phyloP scores from a whole-genome alignment of 2,329 filamentous ascomycete species.

The Neospermospora avenae region DNA sequence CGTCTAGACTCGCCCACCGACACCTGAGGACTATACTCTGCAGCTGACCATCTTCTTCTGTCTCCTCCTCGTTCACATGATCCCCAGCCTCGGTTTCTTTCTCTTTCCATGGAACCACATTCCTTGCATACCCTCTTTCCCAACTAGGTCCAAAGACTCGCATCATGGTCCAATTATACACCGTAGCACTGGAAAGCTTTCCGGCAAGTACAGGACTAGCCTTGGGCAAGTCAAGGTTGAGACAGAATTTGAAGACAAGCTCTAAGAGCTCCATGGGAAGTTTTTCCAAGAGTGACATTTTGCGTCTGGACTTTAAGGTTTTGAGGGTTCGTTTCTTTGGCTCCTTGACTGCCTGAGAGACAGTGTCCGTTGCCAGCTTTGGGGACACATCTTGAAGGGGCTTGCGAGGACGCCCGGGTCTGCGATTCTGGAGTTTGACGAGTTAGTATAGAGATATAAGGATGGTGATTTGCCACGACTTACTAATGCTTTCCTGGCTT shows the following conservation, averaged over 20 bases:
- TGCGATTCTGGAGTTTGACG: background rate
- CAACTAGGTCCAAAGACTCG: slow-evolving; percentile 31
- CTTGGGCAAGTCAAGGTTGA: slow-evolving; percentile 32
- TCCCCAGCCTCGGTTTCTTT: background rate
- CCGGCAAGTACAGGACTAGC: slow-evolving; percentile 32
- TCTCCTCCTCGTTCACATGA: background rate
- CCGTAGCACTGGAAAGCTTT: slow-evolving; percentile 29
- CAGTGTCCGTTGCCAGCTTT: background rate
- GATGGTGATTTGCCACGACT: background rate
- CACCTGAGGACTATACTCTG: slow-evolving; percentile 22
- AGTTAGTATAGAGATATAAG: background rate
- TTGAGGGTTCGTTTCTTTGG: slow-evolving; percentile 22
- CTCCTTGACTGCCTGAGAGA: background rate
- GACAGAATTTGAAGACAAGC: slow-evolving; percentile 29
- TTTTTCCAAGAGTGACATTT: slow-evolving; percentile 32
- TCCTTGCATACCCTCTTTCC: slow-evolving; percentile 19
- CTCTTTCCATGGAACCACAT: background rate
- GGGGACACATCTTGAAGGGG: background rate
- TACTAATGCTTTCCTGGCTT: slow-evolving; percentile 27
- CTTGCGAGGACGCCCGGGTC: slow-evolving; percentile 7
- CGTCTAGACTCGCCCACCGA: slow-evolving; percentile 29
- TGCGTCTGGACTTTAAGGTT: slow-evolving; percentile 30
- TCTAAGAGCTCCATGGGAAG: slow-evolving; percentile 34
- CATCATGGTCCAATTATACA: slow-evolving; percentile 28
- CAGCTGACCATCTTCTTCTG: slow-evolving; percentile 13